Evolutionary conservation across 257 asterid species (phyloP).

Genomic region (Fraxinus cuspidata): DNA sequence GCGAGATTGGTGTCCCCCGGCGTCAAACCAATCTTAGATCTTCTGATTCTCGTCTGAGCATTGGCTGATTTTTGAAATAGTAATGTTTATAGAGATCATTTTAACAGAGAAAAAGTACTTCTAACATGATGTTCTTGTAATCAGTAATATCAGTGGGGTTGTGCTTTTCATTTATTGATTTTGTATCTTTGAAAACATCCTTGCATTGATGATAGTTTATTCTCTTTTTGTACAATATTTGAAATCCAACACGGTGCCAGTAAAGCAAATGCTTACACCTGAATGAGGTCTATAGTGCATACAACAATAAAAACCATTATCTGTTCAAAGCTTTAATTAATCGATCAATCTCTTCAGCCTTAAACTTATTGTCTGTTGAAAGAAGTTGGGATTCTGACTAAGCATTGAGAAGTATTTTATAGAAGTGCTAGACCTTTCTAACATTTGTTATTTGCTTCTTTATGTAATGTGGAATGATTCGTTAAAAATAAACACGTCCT

Average conservation of each 20-base stretch:
- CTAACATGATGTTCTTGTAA: conserved; percentile 56
- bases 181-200: conserved; percentile 28
- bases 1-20: conserved; percentile 93
- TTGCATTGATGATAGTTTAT: conserved; percentile 8
- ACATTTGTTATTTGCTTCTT: not conserved
- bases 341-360: too few species aligned
- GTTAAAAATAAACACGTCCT: too few species aligned
- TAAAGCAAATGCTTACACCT: not conserved
- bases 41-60: conserved; percentile 78
- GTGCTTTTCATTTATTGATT: conserved; percentile 23
- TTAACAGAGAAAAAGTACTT: conserved; percentile 33
- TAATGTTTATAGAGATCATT: not conserved
- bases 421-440: not conserved
- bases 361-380: not conserved
- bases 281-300: not conserved
- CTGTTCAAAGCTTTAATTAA: not conserved
- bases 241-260: not conserved
- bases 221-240: not conserved
- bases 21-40: conserved; percentile 78
- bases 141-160: conserved; percentile 22
- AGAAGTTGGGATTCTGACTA: not conserved
- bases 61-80: conserved; percentile 46
- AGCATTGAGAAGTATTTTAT: not conserved
- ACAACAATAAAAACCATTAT: not conserved
- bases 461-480: not conserved